A percentile compares a stretch with the other conserved stretches of the same genome.
Conservation (phyloP, 805 yeast species). For the Clavispora carvajalis region DNA sequence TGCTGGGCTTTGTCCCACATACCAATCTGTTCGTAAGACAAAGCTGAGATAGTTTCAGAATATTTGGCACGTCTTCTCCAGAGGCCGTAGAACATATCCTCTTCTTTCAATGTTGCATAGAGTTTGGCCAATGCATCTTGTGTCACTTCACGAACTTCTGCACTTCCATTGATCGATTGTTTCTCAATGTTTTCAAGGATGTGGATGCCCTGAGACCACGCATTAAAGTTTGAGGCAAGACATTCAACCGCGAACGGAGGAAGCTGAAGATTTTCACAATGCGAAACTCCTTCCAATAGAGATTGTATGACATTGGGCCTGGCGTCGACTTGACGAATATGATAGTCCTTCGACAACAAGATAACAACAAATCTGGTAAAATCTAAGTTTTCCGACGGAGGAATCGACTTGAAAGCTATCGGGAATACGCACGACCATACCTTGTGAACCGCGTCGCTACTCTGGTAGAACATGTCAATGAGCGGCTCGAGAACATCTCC, state of each 20-base stretch:
- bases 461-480: conserved; percentile 74
- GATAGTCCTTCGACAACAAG: conserved; percentile 84
- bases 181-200: conserved; percentile 69
- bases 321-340: conserved; percentile 80
- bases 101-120: conserved; percentile 84
- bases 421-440: conserved; percentile 88
- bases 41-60: conserved; percentile 85
- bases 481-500: conserved; percentile 65
- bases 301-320: conserved; percentile 86
- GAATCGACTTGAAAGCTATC: conserved; percentile 65
- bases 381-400: conserved; percentile 75
- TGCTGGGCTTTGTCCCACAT: conserved; percentile 93
- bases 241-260: conserved; percentile 94
- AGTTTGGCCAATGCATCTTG: conserved; percentile 88
- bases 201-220: conserved; percentile 86
- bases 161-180: conserved; percentile 57
- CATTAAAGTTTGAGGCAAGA: conserved; percentile 77
- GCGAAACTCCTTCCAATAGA: conserved; percentile 75
- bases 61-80: conserved; percentile 98
- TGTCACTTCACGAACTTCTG: conserved; percentile 74
- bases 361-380: conserved; percentile 77
- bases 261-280: conserved; percentile 65
- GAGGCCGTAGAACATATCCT: conserved; percentile 94
- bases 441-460: conserved; percentile 70
- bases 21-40: conserved; percentile 92